Evolutionary conservation across 805 yeast genomes (phyloP), one percentile per base, ranked within the genome.

Genomic region (Candida montana): DNA sequence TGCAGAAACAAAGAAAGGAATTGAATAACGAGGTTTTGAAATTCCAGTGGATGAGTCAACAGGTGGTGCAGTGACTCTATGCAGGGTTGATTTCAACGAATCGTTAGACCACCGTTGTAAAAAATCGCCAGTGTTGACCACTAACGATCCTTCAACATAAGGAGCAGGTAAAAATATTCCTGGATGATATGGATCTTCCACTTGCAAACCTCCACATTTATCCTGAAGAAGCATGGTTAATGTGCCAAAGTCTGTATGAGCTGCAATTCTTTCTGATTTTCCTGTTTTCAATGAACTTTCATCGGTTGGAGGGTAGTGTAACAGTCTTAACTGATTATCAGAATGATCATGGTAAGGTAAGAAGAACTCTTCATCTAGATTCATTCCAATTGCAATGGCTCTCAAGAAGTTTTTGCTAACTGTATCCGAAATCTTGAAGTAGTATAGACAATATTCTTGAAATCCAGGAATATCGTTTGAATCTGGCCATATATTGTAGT

Each of bases 161-260:
- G 57, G 58, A 3, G 51, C 58, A 12, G 39, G 33, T 7, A 55
- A 15, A 36, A 52, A 56, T 2, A 31, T 34, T 7, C 56, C 54
- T 13, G 45, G 45, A 3, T 46, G 33, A 23, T 33, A 39, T 2
- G 51, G 53, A 13, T 44, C 33, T 40, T 53, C 56, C 15, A 54
- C 59, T 35, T 55, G 54, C 7, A 55, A 38, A 4, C 58, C 58
- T 15, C 58, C 59, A 44, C 53, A 47, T 20, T 38, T 39, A 39
- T 55, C 59, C 41, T 55, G 59, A 5, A 52, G 33, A 6, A 54
- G 34, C 54, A 55, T 51, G 0, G 58, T 55, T n/a, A 55, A 27
- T 6, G 58, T 54, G 20, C 58, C 59, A 37, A 52, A 53, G 31
- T 55, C 59, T 4, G 58, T 55, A 23, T 55, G 59, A 5, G 58